Conservation (phyloP, 202 grass and related monocot species). For the Eragrostis tef region DNA sequence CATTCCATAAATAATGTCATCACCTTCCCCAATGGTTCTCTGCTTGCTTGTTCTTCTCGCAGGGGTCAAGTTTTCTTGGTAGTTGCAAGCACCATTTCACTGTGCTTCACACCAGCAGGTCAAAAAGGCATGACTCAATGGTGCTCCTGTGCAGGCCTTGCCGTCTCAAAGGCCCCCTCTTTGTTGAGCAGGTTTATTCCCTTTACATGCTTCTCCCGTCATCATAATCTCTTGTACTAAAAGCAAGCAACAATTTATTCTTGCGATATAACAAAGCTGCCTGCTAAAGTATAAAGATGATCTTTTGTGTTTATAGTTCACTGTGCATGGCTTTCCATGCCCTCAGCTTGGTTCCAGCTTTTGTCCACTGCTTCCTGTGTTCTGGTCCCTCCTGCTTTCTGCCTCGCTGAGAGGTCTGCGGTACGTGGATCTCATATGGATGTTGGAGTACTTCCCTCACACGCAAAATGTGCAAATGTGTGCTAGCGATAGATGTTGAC, state of each 20-base stretch:
- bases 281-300: conserved; percentile 60
- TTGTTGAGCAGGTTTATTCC: conserved; percentile 31
- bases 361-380: conserved; percentile 63
- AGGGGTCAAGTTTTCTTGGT: conserved; percentile 58
- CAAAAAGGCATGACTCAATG: conserved; percentile 53
- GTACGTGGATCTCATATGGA: conserved; percentile 48
- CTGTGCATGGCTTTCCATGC: conserved; percentile 58
- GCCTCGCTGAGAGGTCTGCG: conserved; percentile 22
- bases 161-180: conserved; percentile 46
- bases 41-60: conserved; percentile 51
- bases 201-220: conserved; percentile 52
- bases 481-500: conserved; percentile 44
- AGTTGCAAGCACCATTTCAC: conserved; percentile 47
- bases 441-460: conserved; percentile 28
- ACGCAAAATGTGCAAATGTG: conserved; percentile 32
- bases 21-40: conserved; percentile 40
- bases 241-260: conserved; percentile 67
- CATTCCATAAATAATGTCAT: conserved; percentile 48
- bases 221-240: conserved; percentile 77
- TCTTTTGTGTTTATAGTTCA: conserved; percentile 62
- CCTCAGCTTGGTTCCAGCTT: conserved; percentile 64
- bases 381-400: too few relatives aligned
- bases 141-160: conserved; percentile 47
- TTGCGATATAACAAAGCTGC: conserved; percentile 56
- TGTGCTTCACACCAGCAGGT: conserved; percentile 51